A percentile compares a stretch with the other conserved stretches of the same genome.
Evolutionary conservation across 257 asterid species (phyloP).

Genomic region (Petrea volubilis): DNA sequence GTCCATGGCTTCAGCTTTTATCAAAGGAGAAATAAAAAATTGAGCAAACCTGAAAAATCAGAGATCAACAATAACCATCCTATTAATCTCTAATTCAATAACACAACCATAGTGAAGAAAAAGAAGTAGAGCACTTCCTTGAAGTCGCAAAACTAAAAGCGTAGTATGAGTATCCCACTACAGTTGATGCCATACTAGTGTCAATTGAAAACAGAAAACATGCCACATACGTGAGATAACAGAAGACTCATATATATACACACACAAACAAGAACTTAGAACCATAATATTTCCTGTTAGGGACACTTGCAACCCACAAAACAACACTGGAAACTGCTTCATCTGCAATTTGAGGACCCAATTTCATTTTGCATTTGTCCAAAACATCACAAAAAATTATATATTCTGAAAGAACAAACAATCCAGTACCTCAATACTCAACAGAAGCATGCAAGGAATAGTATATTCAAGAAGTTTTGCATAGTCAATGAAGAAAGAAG

Average conservation of each 20-base stretch:
- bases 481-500: too few species aligned
- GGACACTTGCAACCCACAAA: neutral
- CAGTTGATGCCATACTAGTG: neutral
- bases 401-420: neutral
- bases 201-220: neutral
- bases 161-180: neutral
- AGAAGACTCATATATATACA: neutral
- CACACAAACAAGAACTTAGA: neutral
- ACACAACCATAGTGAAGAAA: conserved; percentile 11
- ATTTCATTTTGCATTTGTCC: neutral
- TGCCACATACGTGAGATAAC: conserved; percentile 1
- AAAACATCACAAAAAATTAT: neutral
- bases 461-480: too few species aligned
- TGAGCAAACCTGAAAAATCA: conserved; percentile 79
- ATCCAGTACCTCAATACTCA: too few species aligned
- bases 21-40: conserved; percentile 83
- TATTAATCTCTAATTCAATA: conserved; percentile 10
- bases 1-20: conserved; percentile 97
- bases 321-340: conserved; percentile 6
- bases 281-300: conserved; percentile 5
- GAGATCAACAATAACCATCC: conserved; percentile 20
- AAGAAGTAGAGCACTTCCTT: neutral
- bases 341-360: conserved; percentile 6
- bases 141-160: neutral
- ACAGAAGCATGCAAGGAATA: too few species aligned